These are phyloP conservation scores for Entophlyctis helioformis DNA, from an alignment of 192 early-diverging fungal genomes.

Conservation along the genomic window DNA sequence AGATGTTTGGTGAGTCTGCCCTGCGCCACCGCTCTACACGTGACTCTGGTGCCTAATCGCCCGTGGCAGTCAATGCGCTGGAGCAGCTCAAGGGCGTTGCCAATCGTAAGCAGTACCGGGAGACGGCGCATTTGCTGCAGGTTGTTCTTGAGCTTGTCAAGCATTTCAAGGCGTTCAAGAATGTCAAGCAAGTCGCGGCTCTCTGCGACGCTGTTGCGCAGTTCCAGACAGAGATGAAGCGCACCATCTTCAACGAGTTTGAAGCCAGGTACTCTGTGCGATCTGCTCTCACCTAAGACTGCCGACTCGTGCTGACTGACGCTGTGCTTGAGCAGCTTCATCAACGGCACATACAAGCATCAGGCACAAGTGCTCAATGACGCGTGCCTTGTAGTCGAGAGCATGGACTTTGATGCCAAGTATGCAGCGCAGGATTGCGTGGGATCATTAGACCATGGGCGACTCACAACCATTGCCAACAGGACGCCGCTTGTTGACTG, in stretches of 20 bases:
- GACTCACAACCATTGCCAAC: not conserved
- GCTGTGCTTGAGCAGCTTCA: constrained; percentile 12
- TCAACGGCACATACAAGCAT: constrained; percentile 15
- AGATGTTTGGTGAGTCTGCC: constrained; percentile 62
- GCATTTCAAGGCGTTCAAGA: constrained; percentile 62
- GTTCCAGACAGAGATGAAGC: constrained; percentile 51
- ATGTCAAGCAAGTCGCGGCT: constrained; percentile 61
- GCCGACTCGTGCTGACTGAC: not conserved
- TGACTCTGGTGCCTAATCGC: no score
- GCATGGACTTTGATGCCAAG: constrained; percentile 53
- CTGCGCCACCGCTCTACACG: not conserved
- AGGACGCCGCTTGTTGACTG: constrained; percentile 53
- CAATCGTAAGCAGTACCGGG: constrained; percentile 59
- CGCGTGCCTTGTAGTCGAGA: constrained; percentile 66
- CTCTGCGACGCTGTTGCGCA: constrained; percentile 48
- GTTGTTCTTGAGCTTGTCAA: constrained; percentile 66
- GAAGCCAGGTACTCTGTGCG: constrained; percentile 27
- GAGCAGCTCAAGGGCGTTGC: constrained; percentile 59
- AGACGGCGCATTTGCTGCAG: constrained; percentile 67
- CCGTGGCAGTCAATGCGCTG: constrained; percentile 31
- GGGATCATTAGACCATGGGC: no score
- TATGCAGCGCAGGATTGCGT: constrained; percentile 16
- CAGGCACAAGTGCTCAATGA: constrained; percentile 45
- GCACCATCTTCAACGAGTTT: constrained; percentile 61
- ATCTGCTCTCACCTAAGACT: not conserved